Evolutionary conservation across 306 rosid species (phyloP).

Genomic region (Lagenaria siceraria): DNA sequence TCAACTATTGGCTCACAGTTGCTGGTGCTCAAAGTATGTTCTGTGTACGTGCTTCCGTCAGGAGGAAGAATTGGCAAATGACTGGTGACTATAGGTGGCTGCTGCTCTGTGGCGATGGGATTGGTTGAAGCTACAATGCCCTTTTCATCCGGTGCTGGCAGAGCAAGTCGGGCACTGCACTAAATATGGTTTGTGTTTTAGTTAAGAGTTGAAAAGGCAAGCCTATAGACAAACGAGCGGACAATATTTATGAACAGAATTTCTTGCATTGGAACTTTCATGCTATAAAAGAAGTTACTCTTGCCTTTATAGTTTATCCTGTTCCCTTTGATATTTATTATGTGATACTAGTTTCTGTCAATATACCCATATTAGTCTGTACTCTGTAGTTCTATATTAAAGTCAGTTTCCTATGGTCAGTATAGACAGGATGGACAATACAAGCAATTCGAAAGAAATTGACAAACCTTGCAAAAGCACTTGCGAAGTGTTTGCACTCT

Average conservation of each 20-base stretch:
- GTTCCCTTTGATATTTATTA: neutral
- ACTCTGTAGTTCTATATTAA: neutral
- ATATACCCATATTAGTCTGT: neutral
- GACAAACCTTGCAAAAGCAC: conserved; percentile 95
- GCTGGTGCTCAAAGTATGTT: conserved; percentile 15
- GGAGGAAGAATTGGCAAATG: conserved; percentile 36
- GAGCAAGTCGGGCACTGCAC: conserved; percentile 81
- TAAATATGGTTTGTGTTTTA: conserved; percentile 19
- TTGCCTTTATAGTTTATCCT: neutral
- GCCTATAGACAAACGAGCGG: neutral
- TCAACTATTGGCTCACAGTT: conserved; percentile 80
- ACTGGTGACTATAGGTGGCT: conserved; percentile 25
- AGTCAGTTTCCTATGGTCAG: neutral
- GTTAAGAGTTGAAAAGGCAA: neutral
- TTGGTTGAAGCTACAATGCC: conserved; percentile 32
- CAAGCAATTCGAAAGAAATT: neutral
- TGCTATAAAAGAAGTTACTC: neutral
- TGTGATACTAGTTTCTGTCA: neutral
- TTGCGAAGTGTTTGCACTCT: conserved; percentile 95
- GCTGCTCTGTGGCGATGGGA: conserved; percentile 24
- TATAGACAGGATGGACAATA: neutral
- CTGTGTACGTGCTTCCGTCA: conserved; percentile 20
- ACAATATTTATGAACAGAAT: neutral
- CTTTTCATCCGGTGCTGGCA: conserved; percentile 83
- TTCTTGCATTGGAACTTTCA: neutral